Evolutionary conservation across 192 early-diverging fungal genomes (phyloP).

Genomic region (Backusella australiensis): DNA sequence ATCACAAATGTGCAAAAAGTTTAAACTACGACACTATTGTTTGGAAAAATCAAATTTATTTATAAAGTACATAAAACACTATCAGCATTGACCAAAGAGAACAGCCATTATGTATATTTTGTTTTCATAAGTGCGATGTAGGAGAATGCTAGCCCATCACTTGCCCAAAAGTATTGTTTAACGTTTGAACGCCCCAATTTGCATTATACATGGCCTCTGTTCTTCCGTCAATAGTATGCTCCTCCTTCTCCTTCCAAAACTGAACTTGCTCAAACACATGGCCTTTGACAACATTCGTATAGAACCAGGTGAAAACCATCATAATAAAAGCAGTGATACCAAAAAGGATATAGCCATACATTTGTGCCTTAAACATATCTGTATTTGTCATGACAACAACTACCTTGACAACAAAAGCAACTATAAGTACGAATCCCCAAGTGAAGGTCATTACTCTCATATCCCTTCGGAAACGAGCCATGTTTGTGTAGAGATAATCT

Average conservation of each 20-base stretch:
- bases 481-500: slow-evolving; percentile 28
- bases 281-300: slow-evolving; percentile 17
- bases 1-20: too few relatives aligned
- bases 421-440: slow-evolving; percentile 29
- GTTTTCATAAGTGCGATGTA: too few relatives aligned
- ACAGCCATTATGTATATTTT: too few relatives aligned
- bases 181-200: neutral
- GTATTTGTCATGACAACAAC: slow-evolving; percentile 25
- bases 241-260: neutral
- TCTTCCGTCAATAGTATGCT: neutral
- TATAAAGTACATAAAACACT: too few relatives aligned
- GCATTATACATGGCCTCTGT: slow-evolving; percentile 1
- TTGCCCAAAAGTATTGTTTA: neutral
- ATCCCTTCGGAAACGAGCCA: slow-evolving; percentile 28
- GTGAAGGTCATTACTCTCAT: slow-evolving; percentile 33
- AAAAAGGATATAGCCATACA: slow-evolving; percentile 17
- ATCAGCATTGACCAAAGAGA: too few relatives aligned
- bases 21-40: too few relatives aligned
- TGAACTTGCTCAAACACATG: slow-evolving; percentile 13
- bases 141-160: neutral
- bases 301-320: slow-evolving; percentile 24
- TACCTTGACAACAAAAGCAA: slow-evolving; percentile 34
- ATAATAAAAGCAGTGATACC: slow-evolving; percentile 12
- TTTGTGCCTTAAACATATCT: slow-evolving; percentile 9
- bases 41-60: too few relatives aligned